A percentile compares a stretch with the other conserved stretches of the same genome.
Evolutionary conservation across 2,329 filamentous ascomycete species (phyloP).

Genomic region (Hirsutella minnesotensis): DNA sequence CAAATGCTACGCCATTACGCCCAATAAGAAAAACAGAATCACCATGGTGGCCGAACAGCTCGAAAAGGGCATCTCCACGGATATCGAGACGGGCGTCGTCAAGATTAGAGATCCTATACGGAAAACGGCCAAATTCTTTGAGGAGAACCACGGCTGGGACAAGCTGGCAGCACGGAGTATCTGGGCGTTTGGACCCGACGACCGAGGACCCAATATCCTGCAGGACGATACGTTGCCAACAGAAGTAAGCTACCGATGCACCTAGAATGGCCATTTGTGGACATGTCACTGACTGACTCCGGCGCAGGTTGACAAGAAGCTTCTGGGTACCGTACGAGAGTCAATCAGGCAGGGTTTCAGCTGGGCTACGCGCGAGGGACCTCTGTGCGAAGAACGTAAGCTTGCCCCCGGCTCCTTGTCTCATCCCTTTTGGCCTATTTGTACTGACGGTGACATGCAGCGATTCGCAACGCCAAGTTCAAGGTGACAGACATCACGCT

Average conservation of each 20-base stretch:
- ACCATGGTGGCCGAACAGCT: slow-evolving; percentile 97
- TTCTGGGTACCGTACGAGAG: slow-evolving; percentile 77
- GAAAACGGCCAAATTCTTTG: slow-evolving; percentile 92
- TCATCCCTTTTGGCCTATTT: not conserved
- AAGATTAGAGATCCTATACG: slow-evolving; percentile 87
- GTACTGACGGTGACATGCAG: slow-evolving; percentile 25
- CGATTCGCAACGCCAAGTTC: slow-evolving; percentile 97
- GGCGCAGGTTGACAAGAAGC: slow-evolving; percentile 72
- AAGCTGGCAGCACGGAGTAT: slow-evolving; percentile 87
- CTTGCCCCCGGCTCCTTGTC: not conserved
- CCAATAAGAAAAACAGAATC: slow-evolving; percentile 99
- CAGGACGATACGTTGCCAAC: slow-evolving; percentile 93
- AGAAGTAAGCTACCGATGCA: slow-evolving; percentile 41
- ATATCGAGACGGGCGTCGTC: slow-evolving; percentile 85
- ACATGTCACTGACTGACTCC: not conserved
- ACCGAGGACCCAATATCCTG: slow-evolving; percentile 86
- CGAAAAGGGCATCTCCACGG: slow-evolving; percentile 86
- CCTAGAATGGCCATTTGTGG: not conserved
- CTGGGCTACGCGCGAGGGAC: slow-evolving; percentile 92
- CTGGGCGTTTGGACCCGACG: slow-evolving; percentile 96
- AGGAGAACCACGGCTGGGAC: slow-evolving; percentile 95
- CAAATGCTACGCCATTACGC: slow-evolving; percentile 94
- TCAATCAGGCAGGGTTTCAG: slow-evolving; percentile 92
- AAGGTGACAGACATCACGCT: slow-evolving; percentile 84
- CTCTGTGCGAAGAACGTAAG: slow-evolving; percentile 93